Evolutionary conservation across 306 rosid species (phyloP).

Genomic region (Inga leiocalycina): DNA sequence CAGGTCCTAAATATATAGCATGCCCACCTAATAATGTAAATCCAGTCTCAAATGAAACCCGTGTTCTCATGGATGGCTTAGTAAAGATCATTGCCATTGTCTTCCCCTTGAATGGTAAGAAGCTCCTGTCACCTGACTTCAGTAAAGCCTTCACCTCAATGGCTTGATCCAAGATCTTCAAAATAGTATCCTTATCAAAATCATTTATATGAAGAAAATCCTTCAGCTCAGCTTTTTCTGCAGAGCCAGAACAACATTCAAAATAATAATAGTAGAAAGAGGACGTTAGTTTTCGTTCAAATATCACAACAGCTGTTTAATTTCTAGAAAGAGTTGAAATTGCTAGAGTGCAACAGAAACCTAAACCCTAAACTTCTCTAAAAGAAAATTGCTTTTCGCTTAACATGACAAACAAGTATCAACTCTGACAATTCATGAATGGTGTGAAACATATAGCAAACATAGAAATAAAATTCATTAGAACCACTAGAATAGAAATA

Average conservation of each 20-base stretch:
- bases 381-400: not conserved
- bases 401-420: not conserved
- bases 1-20: constrained; percentile 88
- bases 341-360: not conserved
- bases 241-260: not conserved
- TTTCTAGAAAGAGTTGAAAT: not conserved
- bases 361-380: too few relatives aligned
- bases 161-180: constrained; percentile 83
- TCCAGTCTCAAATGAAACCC: constrained; percentile 96
- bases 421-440: not conserved
- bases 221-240: constrained; percentile 62
- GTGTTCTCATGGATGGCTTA: constrained; percentile 94
- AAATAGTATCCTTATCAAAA: constrained; percentile 72
- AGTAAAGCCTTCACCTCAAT: constrained; percentile 77
- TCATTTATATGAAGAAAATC: constrained; percentile 86
- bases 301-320: not conserved
- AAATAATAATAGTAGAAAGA: constrained; percentile 7
- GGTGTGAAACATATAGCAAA: not conserved
- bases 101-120: constrained; percentile 84
- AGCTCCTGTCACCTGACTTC: constrained; percentile 84
- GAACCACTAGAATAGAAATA: not conserved
- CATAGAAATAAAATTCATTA: not conserved
- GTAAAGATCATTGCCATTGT: constrained; percentile 97
- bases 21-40: constrained; percentile 88
- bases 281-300: not conserved